Base-by-base conservation (phyloP, 2,329 filamentous ascomycete genomes). In the Aureobasidium leucospermi region DNA sequence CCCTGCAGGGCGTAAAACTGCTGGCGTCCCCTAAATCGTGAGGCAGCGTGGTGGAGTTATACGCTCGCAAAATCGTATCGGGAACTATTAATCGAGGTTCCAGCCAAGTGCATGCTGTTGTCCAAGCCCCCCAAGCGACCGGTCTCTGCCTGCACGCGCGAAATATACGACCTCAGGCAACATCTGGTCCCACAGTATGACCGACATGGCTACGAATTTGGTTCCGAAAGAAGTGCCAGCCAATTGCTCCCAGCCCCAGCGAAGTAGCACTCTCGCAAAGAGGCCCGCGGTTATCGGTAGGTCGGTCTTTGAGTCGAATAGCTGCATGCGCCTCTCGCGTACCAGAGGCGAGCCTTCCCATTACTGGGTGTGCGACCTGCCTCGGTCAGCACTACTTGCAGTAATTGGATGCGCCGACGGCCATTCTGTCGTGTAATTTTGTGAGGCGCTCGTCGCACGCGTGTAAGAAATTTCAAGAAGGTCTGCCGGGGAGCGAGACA, bases 351-450 rank as follows among this genome's bases (percentile, higher is more conserved):
- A 29, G 41, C 11, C 16, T 6, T 43, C 38, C 10, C 29, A 32
- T 43, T 42, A 29, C 41, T 36, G 31, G 15, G 31, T 39, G 52
- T 56, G 41, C 52, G 32, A 46, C 41, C 31, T 56, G 52, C 52
- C 52, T 56, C 52, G 52, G 52, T 46, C 52, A 56, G 52, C 52
- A 36, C 41, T 56, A 46, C 19, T 32, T 56, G 52, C 41, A 46
- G 31, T 32, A 8, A 46, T 36, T 31, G 38, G 39, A 36, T 19
- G 39, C 39, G 51, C 51, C 34, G 51, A 19, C 11, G 31, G 52
- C 31, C 52, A 56, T 29, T 31, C 19, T 31, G 52, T 46, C 16
- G 41, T 56, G 31, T 23, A 13, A 11, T 19, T 19, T 46, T 45
- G 7, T 46, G 29, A 28, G 52, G 46, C 38, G 19, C 34, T 55